Base-by-base conservation (phyloP, 1,284 basidiomycete genomes). In the Tranzscheliella williamsii region DNA sequence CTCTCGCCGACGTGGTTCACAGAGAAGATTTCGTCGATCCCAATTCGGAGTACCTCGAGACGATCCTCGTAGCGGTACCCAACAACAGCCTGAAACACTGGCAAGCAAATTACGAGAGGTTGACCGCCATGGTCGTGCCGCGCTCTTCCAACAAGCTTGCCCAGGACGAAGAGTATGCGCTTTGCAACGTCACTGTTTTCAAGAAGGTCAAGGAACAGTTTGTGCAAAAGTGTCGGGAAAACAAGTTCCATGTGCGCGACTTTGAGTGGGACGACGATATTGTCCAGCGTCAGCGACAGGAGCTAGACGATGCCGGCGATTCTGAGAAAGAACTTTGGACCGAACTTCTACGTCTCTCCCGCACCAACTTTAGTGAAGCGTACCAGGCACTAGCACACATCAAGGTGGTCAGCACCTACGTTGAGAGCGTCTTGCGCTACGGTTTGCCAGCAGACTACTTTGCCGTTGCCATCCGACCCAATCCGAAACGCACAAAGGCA, bases 271-370 rank as follows among this genome's bases (percentile, higher is more conserved):
- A 94, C 32, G 89, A 93, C 75, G 85, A 87, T 30, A 85, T 87
- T 44, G 83, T 92, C n/a, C 83, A 83, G 58, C 90, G 88, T 79
- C 90, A 94, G 75, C 83, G 84, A 63, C 84, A 89, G 75, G 93
- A 97, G 51, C 81, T 96, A 11, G 85, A 86, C 23, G 82, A 83
- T 24, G 86, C 93, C 2, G 87, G 88, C 63, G 83, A 84, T 7
- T 89, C 91, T 35, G 95, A 98, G 82, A 94, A 91, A 81, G 93
- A 99, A 76, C 86, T 97, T 43, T 98, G 95, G 95, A 91, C 92
- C 17, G 95, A 98, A 73, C 83, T 99, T 2, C 81, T 99, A n/a
- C 85, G 90, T 58, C 80, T 98, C 33, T 86, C 92, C 23, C 84
- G 95, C 55, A 95, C 90, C 52, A 96, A 95, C 81, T 99, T 98